Conservation (phyloP, 345 rosid genomes). For the Linum tenue region DNA sequence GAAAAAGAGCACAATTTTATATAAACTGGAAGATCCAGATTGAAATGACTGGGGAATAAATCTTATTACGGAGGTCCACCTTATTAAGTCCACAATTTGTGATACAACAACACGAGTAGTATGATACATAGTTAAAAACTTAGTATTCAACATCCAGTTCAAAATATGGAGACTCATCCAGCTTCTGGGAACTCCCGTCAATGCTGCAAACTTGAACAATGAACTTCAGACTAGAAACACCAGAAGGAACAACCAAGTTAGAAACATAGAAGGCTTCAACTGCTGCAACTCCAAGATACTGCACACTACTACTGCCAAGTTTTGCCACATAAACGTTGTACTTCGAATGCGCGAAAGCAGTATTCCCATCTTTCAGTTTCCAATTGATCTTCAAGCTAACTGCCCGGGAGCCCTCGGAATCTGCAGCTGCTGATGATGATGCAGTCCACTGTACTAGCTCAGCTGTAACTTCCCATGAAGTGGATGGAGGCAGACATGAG, state of each 20-base stretch:
- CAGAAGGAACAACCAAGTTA: conserved; percentile 33
- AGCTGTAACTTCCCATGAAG: conserved; percentile 42
- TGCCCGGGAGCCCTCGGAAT: conserved; percentile 25
- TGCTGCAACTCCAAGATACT: conserved; percentile 47
- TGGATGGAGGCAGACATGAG: conserved; percentile 30
- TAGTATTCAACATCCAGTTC: conserved; percentile 22
- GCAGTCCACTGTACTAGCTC: conserved; percentile 30
- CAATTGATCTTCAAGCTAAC: conserved; percentile 49
- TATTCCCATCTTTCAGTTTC: conserved; percentile 29
- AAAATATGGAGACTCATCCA: conserved; percentile 44
- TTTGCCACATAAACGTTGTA: conserved; percentile 46
- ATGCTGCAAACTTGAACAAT: conserved; percentile 39
- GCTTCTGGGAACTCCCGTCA: conserved; percentile 32
- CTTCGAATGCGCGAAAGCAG: conserved; percentile 17
- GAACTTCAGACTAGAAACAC: conserved; percentile 34
- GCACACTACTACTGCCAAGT: conserved; percentile 7
- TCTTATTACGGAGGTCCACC: too few species aligned
- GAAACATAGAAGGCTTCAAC: conserved; percentile 50
- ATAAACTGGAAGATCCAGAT: too few species aligned
- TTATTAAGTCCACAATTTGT: too few species aligned
- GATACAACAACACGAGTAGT: not conserved
- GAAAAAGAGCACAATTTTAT: not conserved
- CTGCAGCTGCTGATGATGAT: conserved; percentile 9
- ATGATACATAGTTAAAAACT: not conserved
- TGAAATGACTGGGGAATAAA: too few species aligned